These are phyloP conservation scores for Peziza echinospora DNA, from an alignment of 495 filamentous ascomycete genomes.

Conservation along the genomic window DNA sequence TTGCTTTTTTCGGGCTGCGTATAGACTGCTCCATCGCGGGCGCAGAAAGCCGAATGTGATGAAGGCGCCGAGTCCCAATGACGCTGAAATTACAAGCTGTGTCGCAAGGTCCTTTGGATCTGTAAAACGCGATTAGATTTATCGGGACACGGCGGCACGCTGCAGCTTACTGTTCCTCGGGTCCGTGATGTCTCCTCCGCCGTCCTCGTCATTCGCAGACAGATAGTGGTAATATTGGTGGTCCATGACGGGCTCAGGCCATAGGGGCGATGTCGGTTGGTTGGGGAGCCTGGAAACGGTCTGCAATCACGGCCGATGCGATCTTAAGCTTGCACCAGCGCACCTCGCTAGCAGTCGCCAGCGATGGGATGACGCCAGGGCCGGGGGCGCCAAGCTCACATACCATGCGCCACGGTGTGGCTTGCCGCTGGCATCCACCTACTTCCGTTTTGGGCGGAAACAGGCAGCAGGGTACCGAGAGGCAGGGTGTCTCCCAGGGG, in stretches of 20 bases:
- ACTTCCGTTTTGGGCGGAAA: too few species aligned
- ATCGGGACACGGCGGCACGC: background rate
- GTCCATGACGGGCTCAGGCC: background rate
- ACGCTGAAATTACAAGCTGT: slow-evolving; percentile 7
- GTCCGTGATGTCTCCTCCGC: background rate
- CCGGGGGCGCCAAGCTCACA: too few species aligned
- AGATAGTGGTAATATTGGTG: background rate
- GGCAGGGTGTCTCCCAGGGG: too few species aligned
- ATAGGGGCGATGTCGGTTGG: too few species aligned
- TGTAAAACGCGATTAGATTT: background rate
- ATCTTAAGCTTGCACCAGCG: too few species aligned
- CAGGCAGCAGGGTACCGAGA: too few species aligned
- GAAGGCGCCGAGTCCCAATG: slow-evolving; percentile 19
- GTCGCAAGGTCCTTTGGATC: slow-evolving; percentile 6
- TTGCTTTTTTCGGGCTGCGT: slow-evolving; percentile 46
- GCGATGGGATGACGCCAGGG: too few species aligned
- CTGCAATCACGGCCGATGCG: too few species aligned
- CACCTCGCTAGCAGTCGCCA: too few species aligned
- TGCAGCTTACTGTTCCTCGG: background rate
- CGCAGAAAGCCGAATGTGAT: slow-evolving; percentile 39
- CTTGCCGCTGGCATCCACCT: too few species aligned
- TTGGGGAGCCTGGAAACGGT: too few species aligned
- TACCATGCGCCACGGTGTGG: too few species aligned
- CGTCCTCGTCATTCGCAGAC: background rate
- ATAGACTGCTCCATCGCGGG: slow-evolving; percentile 79